phyloP scores from a whole-genome alignment of 345 rosid species.

The Rhodamnia argentea region DNA sequence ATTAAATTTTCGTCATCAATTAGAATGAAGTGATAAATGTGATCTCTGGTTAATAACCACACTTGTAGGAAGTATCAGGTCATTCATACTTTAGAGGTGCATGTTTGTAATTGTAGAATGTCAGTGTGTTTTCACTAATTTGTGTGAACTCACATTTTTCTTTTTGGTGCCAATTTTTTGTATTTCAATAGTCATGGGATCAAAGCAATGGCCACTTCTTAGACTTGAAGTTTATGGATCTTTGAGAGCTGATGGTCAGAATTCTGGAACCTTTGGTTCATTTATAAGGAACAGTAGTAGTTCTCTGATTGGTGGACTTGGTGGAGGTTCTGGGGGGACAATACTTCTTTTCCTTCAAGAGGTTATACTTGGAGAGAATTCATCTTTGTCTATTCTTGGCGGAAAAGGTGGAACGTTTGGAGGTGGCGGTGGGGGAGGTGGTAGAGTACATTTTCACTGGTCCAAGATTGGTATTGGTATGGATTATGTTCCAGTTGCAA shows the following conservation, averaged over 20 bases:
- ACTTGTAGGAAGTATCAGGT: not conserved
- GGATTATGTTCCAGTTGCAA: constrained; percentile 78
- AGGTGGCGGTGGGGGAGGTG: constrained; percentile 98
- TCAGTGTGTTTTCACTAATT: not conserved
- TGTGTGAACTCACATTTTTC: not conserved
- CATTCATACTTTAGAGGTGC: not conserved
- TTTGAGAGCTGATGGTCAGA: constrained; percentile 84
- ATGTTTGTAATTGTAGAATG: not conserved
- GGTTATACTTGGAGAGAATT: constrained; percentile 54
- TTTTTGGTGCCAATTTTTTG: not conserved
- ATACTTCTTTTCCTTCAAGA: constrained; percentile 89
- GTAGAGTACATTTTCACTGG: constrained; percentile 99
- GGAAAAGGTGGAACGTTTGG: constrained; percentile 84
- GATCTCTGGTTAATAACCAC: not conserved
- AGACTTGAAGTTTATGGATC: constrained; percentile 66
- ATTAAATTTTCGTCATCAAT: not conserved
- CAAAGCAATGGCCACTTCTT: constrained; percentile 71
- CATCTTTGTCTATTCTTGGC: constrained; percentile 65
- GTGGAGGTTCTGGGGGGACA: constrained; percentile 98
- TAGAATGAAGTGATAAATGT: not conserved
- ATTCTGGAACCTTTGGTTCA: constrained; percentile 32
- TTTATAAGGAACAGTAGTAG: constrained; percentile 23
- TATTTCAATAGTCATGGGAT: constrained; percentile 57
- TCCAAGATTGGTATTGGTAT: constrained; percentile 59
- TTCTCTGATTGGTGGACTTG: constrained; percentile 78